Conservation (phyloP, 805 yeast species). For the Komagataella ulmi region DNA sequence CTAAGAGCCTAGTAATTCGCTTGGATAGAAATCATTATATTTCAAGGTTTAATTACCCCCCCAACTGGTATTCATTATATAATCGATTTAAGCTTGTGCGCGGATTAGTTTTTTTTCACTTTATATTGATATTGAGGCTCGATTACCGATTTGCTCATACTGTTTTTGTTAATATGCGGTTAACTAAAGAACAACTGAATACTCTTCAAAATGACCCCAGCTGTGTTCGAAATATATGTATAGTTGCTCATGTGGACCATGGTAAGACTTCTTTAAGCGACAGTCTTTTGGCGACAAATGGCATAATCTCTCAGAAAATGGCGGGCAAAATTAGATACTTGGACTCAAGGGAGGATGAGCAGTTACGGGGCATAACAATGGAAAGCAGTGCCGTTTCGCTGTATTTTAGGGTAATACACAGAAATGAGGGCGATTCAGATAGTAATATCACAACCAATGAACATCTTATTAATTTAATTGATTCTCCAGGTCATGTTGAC, state of each 20-base stretch:
- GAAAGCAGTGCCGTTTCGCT: slow-evolving; percentile 91
- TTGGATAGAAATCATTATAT: not conserved
- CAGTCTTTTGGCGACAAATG: slow-evolving; percentile 85
- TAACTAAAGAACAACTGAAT: slow-evolving; percentile 51
- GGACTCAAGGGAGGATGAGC: slow-evolving; percentile 94
- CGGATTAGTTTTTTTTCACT: not conserved
- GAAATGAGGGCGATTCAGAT: slow-evolving; percentile 16
- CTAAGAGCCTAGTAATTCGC: not conserved
- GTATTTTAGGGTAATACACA: slow-evolving; percentile 60
- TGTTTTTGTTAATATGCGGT: slow-evolving; percentile 22
- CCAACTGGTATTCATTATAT: not conserved
- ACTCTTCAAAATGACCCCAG: slow-evolving; percentile 58
- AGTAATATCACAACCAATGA: slow-evolving; percentile 37
- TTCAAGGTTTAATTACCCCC: not conserved
- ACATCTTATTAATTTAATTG: slow-evolving; percentile 81
- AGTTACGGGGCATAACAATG: slow-evolving; percentile 93
- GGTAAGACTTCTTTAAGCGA: slow-evolving; percentile 95
- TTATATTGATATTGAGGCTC: no score
- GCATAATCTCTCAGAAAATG: slow-evolving; percentile 85
- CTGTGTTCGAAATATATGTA: slow-evolving; percentile 79
- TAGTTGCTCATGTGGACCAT: slow-evolving; percentile 96
- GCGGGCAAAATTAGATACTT: slow-evolving; percentile 92
- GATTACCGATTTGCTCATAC: not conserved
- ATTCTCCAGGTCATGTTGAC: slow-evolving; percentile 99
- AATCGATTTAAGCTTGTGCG: not conserved